Evolutionary conservation across 2,329 filamentous ascomycete genomes (phyloP), one percentile per base, ranked within the genome.

Genomic region (Fusarium fujikuroi): DNA sequence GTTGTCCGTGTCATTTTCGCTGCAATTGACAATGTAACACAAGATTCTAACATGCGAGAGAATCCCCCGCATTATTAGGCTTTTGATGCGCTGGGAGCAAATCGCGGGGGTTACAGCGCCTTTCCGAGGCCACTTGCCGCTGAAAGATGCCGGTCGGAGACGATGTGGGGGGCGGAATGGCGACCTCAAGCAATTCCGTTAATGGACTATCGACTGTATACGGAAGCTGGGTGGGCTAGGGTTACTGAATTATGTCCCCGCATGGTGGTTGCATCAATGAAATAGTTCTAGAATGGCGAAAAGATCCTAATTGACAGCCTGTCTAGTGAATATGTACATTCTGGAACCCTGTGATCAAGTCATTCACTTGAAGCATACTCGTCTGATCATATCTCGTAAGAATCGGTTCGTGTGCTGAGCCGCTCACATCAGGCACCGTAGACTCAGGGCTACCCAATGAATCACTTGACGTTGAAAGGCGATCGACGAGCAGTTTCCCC

Each of bases 321-420:
- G 4, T 3, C 23, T 50, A 59, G 2, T 11, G n/a, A 40, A 65
- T 65, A 19, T 65, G 60, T 5, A 65, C 39, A n/a, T 65, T 64
- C 23, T 65, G 57, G 30, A 46, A 65, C 8, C 39, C 60, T 1
- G 46, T 56, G 4, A 65, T 65, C 28, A 63, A 50, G 21, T 63
- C 57, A 18, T 65, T 65, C 1, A 65, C 59, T 36, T 65, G 62
- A 15, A 65, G 59, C 62, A 65, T 65, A 1, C 62, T 65, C 14
- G 62, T 65, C 2, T 65, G 62, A 21, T 65, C 62, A 25, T 65
- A 64, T 23, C 60, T 44, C 2, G 62, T 40, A 0, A 65, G 30
- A 3, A 64, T 65, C 1, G 59, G 59, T 5, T 65, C 59, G 19
- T 64, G 32, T 1, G 12, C 18, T 6, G 25, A 30, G 8, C 52